Evolutionary conservation across 1,284 basidiomycete species (phyloP).

Genomic region (Pseudozyma pruni): DNA sequence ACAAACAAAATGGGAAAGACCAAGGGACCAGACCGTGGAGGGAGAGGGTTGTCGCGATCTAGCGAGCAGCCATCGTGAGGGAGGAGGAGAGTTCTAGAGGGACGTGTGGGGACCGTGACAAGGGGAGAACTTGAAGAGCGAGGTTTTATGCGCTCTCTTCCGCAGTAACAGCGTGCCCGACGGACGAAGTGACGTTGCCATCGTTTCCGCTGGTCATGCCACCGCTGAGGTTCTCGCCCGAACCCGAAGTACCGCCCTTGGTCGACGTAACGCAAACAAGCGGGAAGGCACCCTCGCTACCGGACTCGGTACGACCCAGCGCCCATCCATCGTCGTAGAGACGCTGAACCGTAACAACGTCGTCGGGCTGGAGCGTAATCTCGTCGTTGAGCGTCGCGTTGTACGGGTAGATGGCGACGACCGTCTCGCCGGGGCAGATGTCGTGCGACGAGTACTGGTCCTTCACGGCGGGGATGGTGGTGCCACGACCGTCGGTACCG

Average conservation of each 20-base stretch:
- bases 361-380: conserved; percentile 59
- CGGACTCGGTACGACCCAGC: conserved; percentile 46
- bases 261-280: conserved; percentile 59
- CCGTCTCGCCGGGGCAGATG: conserved; percentile 58
- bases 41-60: background rate
- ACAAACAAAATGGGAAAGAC: conserved; percentile 4
- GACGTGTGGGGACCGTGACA: background rate
- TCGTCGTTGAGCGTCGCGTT: conserved; percentile 62
- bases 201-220: conserved; percentile 55
- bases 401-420: conserved; percentile 65
- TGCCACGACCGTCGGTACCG: conserved; percentile 56
- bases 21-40: background rate
- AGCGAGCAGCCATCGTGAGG: conserved; percentile 3
- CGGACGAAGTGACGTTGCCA: conserved; percentile 47
- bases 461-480: conserved; percentile 57
- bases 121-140: background rate
- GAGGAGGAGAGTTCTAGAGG: conserved; percentile 5
- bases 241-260: conserved; percentile 52
- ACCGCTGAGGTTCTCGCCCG: conserved; percentile 46
- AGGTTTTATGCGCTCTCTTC: conserved; percentile 43
- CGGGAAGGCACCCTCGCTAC: conserved; percentile 58
- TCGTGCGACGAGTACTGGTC: conserved; percentile 64
- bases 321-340: conserved; percentile 65
- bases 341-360: conserved; percentile 55
- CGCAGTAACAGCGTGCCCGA: conserved; percentile 55